Base-by-base conservation (phyloP, 2,329 filamentous ascomycete species). In the Ceratocystis eucalypticola region DNA sequence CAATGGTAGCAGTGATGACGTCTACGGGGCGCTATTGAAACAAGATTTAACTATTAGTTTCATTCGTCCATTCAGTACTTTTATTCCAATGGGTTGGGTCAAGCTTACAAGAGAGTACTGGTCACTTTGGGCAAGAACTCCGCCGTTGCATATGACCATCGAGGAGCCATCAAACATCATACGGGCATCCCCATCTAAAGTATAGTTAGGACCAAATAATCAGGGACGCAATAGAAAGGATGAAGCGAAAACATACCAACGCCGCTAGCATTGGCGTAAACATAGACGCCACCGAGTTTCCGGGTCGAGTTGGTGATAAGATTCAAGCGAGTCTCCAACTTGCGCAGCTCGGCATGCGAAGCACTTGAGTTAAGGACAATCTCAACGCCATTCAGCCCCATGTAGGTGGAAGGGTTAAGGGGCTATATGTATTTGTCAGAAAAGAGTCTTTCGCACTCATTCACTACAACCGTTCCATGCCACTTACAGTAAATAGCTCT, bases 281-380 rank as follows among this genome's bases (percentile, higher is more conserved):
- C 73, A 70, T 86, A 85, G 8, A 85, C 76, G 28, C 84, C 84
- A 3, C 83, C 83, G 25, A 76, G 77, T 71, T 86, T 87, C 6
- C 80, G 76, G 0, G 87, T 90, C 0, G 84, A 85, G 70, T 88
- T 82, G 1, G 78, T 76, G 65, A 91, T 90, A 4, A 91, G 75
- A 4, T 83, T 80, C 33, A 91, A 76, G 1, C 86, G 77, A 0
- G 78, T 82, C 67, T 86, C 76, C 0, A 91, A 80, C 73, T 91
- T 91, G 20, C 85, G 78, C 7, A 90, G 75, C 70, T 85, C 81
- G 20, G 72, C 71, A n/a, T 76, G 74, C 10, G 71, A 73, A 17
- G 72, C 73, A 28, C 72, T 74, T 44, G 69, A 71, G 66, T 73
- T 74, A n/a, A 72, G 69, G 46, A 72, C 70, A 53, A 72, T 70